Evolutionary conservation across 2,329 filamentous ascomycete genomes (phyloP), one percentile per base, ranked within the genome.

Genomic region (Juglanconis sp.): DNA sequence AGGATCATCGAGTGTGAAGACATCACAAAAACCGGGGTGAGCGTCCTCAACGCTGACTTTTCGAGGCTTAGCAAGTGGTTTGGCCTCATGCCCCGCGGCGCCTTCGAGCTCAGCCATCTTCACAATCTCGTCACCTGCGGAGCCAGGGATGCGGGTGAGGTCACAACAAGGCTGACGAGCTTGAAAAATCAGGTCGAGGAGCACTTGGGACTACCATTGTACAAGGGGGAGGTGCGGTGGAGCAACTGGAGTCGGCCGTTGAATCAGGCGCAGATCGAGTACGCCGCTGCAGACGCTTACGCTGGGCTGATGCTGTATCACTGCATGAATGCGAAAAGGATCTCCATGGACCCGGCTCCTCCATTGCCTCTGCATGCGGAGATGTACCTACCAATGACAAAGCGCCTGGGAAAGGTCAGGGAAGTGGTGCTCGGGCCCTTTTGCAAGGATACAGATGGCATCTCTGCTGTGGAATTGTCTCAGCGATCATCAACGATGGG

Each of bases 211-310:
- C 77, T 96, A 35, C 92, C 92, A 3, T 72, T 97, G 60, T 87
- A 81, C 69, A 97, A 96, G 71, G 91, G 85, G 1, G 76, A 83
- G 44, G 89, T 96, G 2, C 83, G 93, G 24, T 81, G 81, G 1
- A 87, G 91, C 65, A 82, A 94, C 69, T 97, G 94, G 93, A 85
- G 85, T 38, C 75, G 77, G 61, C 70, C 77, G 0, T 75, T 97
- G 44, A 80, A 76, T n/a, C 75, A 81, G 63, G 72, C 83, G 11
- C 93, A 97, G 70, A 82, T 91, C 17, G 73, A 82, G 53, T 92
- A 92, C 72, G 86, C 91, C 10, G 91, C 92, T 11, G 87, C 90
- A 1, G 92, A 96, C 71, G 88, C 91, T 0, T 97, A 96, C 70
- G 92, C 90, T 62, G 85, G 87, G 50, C 74, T 89, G 10, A 88